Base-by-base conservation (phyloP, 305 asterid species). In the Coffea humblotiana region DNA sequence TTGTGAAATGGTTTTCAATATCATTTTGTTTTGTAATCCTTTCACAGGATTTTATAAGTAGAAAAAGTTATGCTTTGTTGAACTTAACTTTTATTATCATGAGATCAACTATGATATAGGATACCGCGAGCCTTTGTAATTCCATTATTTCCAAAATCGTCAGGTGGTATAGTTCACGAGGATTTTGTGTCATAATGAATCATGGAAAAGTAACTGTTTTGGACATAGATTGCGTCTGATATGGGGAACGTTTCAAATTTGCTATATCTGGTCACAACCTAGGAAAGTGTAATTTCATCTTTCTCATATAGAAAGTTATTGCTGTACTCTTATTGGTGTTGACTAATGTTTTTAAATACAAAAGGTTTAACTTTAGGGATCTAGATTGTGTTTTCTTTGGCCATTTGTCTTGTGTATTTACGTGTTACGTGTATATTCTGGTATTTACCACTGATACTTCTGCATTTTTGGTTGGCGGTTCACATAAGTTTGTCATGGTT, bases 1-100 rank as follows among this genome's bases (percentile, higher is more conserved):
- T 77, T 64, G 86, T 80, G 79, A 72, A 73, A 27, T 14, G 3
- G 35, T 80, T 43, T 23, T 37, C 40, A n/a, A 16, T 74, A 9
- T 35, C 18, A 19, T 21, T 9, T 49, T 32, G 23, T 14, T 74
- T 15, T 14, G 29, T 9, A 19, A 18, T 29, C 48, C 63, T 72
- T 37, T 72, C 16, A 27, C 32, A 23, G 4, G 23, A 12, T 72
- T 21, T 47, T 16, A 19, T 40, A 37, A 66, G 54, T 79, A 15
- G 78, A 16, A 66, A 35, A 32, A 18, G 21, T 32, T 47, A 15
- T 23, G 47, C 43, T 58, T 18, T 12, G 15, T 19, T 27, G 49
- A 19, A 25, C 27, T 35, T 21, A 6, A 14, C 67, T 12, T 74
- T n/a, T 52, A 15, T 16, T 74, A 25, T 77, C 66, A 52, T 66